Conservation (phyloP, 2,329 filamentous ascomycete species). For the Catunica adiposa region DNA sequence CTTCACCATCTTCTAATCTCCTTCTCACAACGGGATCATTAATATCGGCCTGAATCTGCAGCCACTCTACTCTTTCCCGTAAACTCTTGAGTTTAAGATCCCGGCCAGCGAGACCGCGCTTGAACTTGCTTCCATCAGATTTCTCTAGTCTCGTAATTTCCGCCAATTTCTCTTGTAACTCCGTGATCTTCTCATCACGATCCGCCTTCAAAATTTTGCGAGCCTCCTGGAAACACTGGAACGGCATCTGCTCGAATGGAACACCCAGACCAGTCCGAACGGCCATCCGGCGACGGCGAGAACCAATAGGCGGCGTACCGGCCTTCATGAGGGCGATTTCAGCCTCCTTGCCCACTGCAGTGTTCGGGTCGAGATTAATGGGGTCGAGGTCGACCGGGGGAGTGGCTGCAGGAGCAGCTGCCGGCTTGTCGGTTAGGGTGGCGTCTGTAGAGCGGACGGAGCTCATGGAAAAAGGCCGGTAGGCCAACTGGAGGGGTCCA, state of each 20-base stretch:
- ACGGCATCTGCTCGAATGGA: slow-evolving; percentile 86
- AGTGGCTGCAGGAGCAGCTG: slow-evolving; percentile 11
- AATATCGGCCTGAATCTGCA: slow-evolving; percentile 84
- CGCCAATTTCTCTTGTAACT: slow-evolving; percentile 50
- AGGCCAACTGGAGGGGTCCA: slow-evolving; percentile 20
- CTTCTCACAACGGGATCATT: slow-evolving; percentile 92
- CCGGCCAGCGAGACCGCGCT: slow-evolving; percentile 48
- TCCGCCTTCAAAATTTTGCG: slow-evolving; percentile 67
- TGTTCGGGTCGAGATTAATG: slow-evolving; percentile 45
- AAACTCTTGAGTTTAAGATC: slow-evolving; percentile 52
- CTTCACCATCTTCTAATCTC: slow-evolving; percentile 77
- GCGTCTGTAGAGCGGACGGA: slow-evolving; percentile 21
- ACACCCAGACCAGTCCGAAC: slow-evolving; percentile 43
- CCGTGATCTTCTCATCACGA: slow-evolving; percentile 59
- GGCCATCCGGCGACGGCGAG: slow-evolving; percentile 64
- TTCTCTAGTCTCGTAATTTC: slow-evolving; percentile 53
- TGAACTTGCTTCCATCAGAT: slow-evolving; percentile 37
- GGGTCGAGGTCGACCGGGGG: slow-evolving; percentile 20
- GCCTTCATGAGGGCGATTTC: slow-evolving; percentile 52
- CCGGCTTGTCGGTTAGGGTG: slow-evolving; percentile 18
- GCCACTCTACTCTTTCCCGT: slow-evolving; percentile 51
- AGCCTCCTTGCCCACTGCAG: slow-evolving; percentile 45
- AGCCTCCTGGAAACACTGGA: slow-evolving; percentile 96
- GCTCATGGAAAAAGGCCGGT: slow-evolving; percentile 24
- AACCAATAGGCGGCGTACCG: slow-evolving; percentile 61